phyloP scores from a whole-genome alignment of 768 basidiomycete species.

The Hericium rajendrae region DNA sequence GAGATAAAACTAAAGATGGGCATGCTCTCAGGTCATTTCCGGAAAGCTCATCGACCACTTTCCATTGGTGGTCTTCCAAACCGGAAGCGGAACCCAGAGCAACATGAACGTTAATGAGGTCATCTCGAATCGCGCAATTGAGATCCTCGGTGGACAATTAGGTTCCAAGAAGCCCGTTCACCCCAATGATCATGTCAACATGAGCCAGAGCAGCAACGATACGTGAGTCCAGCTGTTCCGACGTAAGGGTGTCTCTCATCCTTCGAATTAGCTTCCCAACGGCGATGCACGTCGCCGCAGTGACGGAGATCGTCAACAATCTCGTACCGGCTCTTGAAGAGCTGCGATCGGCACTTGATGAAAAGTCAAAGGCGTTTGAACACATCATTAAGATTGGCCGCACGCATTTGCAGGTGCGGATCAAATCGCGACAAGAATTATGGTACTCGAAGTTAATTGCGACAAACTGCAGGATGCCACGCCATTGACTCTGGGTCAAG shows the following conservation, averaged over 20 bases:
- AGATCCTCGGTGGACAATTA: constrained; percentile 88
- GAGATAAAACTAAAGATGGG: background rate
- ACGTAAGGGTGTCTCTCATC: background rate
- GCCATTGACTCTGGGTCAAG: constrained; percentile 93
- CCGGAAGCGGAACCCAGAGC: constrained; percentile 96
- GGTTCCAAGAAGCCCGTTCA: constrained; percentile 97
- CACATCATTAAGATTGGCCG: constrained; percentile 97
- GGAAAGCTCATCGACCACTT: constrained; percentile 93
- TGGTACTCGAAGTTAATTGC: too few species aligned
- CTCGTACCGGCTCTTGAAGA: constrained; percentile 81
- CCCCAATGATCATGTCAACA: constrained; percentile 99
- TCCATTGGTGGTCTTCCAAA: constrained; percentile 98
- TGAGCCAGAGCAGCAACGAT: constrained; percentile 98
- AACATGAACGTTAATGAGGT: constrained; percentile 99
- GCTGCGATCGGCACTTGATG: constrained; percentile 75
- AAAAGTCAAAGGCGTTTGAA: constrained; percentile 76
- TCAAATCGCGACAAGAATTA: too few species aligned
- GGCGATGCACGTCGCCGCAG: constrained; percentile 97
- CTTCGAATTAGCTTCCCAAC: constrained; percentile 81
- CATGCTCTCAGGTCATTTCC: constrained; percentile 72
- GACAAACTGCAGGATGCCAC: constrained; percentile 70
- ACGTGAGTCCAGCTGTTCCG: constrained; percentile 44
- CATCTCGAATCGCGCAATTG: constrained; percentile 96
- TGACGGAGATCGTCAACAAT: constrained; percentile 70
- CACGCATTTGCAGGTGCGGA: constrained; percentile 76